These are phyloP conservation scores for Silene uniflora DNA, from an alignment of 148 eudicot genomes.

Conservation along the genomic window DNA sequence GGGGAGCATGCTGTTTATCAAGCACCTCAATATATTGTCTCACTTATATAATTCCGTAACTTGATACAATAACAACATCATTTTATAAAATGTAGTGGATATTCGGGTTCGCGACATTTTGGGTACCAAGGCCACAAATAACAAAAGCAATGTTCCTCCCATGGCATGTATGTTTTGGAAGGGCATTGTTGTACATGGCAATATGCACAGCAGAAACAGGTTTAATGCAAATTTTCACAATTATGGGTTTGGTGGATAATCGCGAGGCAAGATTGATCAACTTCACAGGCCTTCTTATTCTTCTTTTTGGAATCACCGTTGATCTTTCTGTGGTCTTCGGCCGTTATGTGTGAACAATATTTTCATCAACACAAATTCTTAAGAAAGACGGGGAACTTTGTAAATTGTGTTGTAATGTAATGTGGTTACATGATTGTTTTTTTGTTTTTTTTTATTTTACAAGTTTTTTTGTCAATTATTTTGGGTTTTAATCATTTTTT, in stretches of 20 bases:
- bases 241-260: constrained; percentile 26
- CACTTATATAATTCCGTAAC: no score
- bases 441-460: no score
- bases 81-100: constrained; percentile 50
- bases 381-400: no score
- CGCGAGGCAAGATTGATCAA: constrained; percentile 52
- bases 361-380: no score
- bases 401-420: no score
- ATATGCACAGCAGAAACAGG: constrained; percentile 64
- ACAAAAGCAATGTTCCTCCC: constrained; percentile 40
- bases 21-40: neutral
- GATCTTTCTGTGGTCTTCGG: constrained; percentile 55
- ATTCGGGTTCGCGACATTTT: constrained; percentile 45
- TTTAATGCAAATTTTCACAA: constrained; percentile 43
- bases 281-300: constrained; percentile 52
- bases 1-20: no score
- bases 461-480: no score
- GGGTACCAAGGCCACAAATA: constrained; percentile 33
- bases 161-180: constrained; percentile 68
- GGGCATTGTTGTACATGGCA: constrained; percentile 63
- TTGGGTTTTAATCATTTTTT: no score
- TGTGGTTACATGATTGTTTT: no score
- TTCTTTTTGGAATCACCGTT: constrained; percentile 65
- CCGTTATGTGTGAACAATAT: constrained; percentile 29
- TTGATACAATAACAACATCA: neutral